A percentile compares a stretch with the other conserved stretches of the same genome.
Conservation (phyloP, 768 basidiomycete genomes). For the Tylopilus sp. region DNA sequence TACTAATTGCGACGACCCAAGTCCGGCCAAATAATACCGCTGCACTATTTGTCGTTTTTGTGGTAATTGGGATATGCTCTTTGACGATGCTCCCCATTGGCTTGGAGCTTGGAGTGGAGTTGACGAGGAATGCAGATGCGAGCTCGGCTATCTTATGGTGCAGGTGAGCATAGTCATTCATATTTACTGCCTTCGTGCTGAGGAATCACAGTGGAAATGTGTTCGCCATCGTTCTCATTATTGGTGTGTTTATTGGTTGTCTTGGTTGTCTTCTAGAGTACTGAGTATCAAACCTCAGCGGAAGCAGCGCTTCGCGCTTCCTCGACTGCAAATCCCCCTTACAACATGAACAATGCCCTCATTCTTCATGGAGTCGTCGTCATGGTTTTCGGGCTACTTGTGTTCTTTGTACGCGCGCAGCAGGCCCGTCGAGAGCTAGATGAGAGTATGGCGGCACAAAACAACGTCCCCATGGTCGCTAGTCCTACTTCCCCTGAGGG, state of each 20-base stretch:
- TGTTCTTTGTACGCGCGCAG: constrained; percentile 55
- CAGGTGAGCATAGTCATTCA: constrained; percentile 40
- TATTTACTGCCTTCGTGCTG: background rate
- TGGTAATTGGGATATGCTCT: constrained; percentile 61
- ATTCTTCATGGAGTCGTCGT: constrained; percentile 63
- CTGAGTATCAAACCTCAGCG: constrained; percentile 34
- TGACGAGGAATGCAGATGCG: constrained; percentile 75
- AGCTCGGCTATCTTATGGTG: constrained; percentile 79
- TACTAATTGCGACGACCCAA: constrained; percentile 22
- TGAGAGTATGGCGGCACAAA: constrained; percentile 41
- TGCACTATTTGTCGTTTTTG: constrained; percentile 63
- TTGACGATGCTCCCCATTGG: constrained; percentile 72
- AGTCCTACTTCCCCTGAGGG: constrained; percentile 22
- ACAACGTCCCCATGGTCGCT: background rate
- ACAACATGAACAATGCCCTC: constrained; percentile 66
- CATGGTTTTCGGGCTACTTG: constrained; percentile 33
- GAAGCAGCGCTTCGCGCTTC: constrained; percentile 67
- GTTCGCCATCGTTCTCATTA: constrained; percentile 61
- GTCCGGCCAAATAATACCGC: constrained; percentile 60
- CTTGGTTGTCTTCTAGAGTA: background rate
- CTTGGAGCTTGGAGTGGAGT: constrained; percentile 75
- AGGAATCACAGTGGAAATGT: constrained; percentile 52
- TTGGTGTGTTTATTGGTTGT: constrained; percentile 42
- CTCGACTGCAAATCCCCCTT: constrained; percentile 57
- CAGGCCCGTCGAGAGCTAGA: constrained; percentile 65